phyloP scores from a whole-genome alignment of 768 basidiomycete genomes.

The Lepiota brunneoincarnata region DNA sequence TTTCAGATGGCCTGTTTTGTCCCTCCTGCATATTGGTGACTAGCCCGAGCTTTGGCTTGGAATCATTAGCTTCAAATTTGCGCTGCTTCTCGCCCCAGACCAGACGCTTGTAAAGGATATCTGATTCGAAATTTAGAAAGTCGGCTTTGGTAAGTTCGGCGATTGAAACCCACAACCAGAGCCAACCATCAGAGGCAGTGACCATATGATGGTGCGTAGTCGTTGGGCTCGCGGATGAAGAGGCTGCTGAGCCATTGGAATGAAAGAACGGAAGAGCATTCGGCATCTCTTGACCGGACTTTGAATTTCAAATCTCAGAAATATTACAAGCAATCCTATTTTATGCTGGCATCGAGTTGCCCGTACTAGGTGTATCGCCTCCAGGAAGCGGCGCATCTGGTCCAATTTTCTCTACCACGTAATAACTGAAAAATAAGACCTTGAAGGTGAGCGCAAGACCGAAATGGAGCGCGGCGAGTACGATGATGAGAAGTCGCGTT shows the following conservation, averaged over 20 bases:
- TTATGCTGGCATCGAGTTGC: conserved; percentile 21
- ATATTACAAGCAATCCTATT: not conserved
- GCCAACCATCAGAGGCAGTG: conserved; percentile 62
- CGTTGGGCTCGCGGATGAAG: conserved; percentile 36
- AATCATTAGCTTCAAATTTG: conserved; percentile 19
- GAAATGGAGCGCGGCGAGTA: conserved; percentile 72
- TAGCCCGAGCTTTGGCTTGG: conserved; percentile 15
- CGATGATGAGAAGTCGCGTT: conserved; percentile 77
- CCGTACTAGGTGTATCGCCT: conserved; percentile 28
- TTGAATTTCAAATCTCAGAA: conserved; percentile 1
- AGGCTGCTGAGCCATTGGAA: conserved; percentile 24
- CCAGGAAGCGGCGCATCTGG: conserved; percentile 40
- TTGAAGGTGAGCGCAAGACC: conserved; percentile 86
- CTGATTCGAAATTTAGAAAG: conserved; percentile 28
- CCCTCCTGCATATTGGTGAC: conserved; percentile 13
- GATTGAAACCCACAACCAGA: conserved; percentile 51
- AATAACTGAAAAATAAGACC: conserved; percentile 61
- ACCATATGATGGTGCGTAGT: conserved; percentile 53
- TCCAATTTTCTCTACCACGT: conserved; percentile 43
- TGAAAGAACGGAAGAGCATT: not conserved
- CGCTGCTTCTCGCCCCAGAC: conserved; percentile 41
- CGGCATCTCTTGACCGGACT: not conserved
- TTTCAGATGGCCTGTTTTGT: not conserved
- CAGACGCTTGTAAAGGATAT: conserved; percentile 64
- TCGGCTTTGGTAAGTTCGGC: conserved; percentile 4